A percentile compares a stretch with the other conserved stretches of the same genome.
Evolutionary conservation across 805 yeast species (phyloP).

Genomic region (Metschnikowia colocasiae): DNA sequence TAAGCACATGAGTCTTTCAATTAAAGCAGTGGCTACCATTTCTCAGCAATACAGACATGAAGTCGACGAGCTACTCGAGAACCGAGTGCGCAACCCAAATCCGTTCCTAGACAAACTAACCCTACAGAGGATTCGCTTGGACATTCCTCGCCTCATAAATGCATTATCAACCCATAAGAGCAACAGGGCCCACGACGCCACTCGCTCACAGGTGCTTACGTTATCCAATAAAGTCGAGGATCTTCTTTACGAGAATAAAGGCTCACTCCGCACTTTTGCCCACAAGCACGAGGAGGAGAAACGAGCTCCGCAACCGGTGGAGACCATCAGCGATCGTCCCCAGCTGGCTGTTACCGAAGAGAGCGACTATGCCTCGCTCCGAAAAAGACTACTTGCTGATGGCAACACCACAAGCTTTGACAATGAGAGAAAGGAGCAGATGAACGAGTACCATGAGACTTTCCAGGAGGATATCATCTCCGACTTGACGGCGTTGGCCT

Average conservation of each 20-base stretch:
- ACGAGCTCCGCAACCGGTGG: background rate
- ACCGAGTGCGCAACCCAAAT: conserved; percentile 2
- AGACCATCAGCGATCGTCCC: background rate
- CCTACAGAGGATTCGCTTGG: conserved; percentile 13
- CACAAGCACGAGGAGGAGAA: background rate
- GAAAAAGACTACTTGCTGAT: conserved; percentile 16
- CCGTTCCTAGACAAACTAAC: conserved; percentile 13
- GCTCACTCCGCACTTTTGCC: background rate
- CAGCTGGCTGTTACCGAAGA: background rate
- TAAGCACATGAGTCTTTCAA: background rate
- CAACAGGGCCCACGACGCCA: conserved; percentile 6
- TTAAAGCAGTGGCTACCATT: conserved; percentile 4
- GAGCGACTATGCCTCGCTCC: conserved; percentile 16
- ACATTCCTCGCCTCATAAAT: conserved; percentile 17
- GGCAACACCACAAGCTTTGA: conserved; percentile 14
- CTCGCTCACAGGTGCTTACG: conserved; percentile 6
- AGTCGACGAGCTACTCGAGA: background rate
- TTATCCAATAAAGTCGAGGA: conserved; percentile 13
- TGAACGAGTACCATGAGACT: conserved; percentile 39
- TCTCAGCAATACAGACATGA: conserved; percentile 11
- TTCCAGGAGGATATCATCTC: conserved; percentile 47
- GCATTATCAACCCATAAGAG: conserved; percentile 9
- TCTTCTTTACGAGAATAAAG: conserved; percentile 3
- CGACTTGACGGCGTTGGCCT: conserved; percentile 48
- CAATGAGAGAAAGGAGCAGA: conserved; percentile 15